Evolutionary conservation across 2,329 filamentous ascomycete species (phyloP).

Genomic region (Pseudocercospora vitis): DNA sequence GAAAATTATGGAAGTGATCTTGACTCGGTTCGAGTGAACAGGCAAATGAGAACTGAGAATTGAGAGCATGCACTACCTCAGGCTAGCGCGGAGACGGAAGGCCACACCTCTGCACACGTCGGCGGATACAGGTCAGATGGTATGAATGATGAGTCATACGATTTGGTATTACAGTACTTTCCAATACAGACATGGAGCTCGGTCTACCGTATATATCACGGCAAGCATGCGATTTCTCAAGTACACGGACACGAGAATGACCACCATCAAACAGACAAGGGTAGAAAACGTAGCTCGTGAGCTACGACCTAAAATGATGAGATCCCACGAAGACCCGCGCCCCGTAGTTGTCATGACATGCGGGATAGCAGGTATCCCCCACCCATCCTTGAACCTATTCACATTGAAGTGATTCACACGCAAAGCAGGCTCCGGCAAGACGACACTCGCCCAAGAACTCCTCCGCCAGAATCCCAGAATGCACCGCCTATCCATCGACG

Average conservation of each 20-base stretch:
- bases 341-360: constrained; percentile 15
- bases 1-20: constrained; percentile 28
- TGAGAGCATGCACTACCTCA: too few relatives aligned
- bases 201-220: too few relatives aligned
- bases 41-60: too few relatives aligned
- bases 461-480: not conserved
- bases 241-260: not conserved
- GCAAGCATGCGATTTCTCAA: too few relatives aligned
- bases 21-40: too few relatives aligned
- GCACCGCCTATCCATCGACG: constrained; percentile 11
- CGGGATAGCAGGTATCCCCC: constrained; percentile 17
- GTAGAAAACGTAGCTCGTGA: not conserved
- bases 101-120: too few relatives aligned
- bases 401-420: not conserved
- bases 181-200: too few relatives aligned
- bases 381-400: too few relatives aligned
- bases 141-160: not conserved
- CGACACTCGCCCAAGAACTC: constrained; percentile 10
- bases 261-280: not conserved
- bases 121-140: not conserved
- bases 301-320: not conserved
- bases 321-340: not conserved
- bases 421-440: constrained; percentile 16
- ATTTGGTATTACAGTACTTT: too few relatives aligned
- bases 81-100: too few relatives aligned